Percentiles rank a stretch among this genome's conserved stretches.
Conservation (phyloP, 2,329 filamentous ascomycete species). For the Apiospora koreana region DNA sequence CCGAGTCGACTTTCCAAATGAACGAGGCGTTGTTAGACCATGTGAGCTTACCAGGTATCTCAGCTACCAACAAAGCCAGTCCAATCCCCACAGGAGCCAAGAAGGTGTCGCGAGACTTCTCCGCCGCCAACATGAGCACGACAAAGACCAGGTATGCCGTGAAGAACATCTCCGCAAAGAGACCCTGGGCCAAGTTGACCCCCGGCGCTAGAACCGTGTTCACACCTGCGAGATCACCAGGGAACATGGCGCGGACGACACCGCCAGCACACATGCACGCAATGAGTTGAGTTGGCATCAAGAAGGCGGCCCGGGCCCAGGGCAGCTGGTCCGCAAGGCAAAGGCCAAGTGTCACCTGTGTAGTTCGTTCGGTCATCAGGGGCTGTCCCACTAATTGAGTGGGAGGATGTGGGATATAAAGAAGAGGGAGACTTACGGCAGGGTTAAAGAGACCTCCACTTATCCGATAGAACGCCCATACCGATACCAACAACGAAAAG, state of each 20-base stretch:
- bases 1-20: neutral
- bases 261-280: slow-evolving; percentile 56
- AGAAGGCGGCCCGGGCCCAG: slow-evolving; percentile 44
- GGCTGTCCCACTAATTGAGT: neutral
- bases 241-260: slow-evolving; percentile 55
- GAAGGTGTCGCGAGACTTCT: slow-evolving; percentile 68
- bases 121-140: slow-evolving; percentile 64
- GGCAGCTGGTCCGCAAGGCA: slow-evolving; percentile 50
- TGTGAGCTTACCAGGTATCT: slow-evolving; percentile 35
- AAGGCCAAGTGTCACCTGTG: slow-evolving; percentile 50
- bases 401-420: neutral
- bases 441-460: slow-evolving; percentile 44
- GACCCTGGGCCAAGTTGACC: slow-evolving; percentile 46
- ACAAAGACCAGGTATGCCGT: slow-evolving; percentile 60
- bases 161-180: slow-evolving; percentile 64
- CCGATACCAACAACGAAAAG: slow-evolving; percentile 46
- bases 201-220: slow-evolving; percentile 25
- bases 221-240: slow-evolving; percentile 40
- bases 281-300: slow-evolving; percentile 54
- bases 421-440: slow-evolving; percentile 27
- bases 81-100: slow-evolving; percentile 69
- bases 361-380: neutral
- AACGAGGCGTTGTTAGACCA: neutral
- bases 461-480: slow-evolving; percentile 52
- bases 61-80: slow-evolving; percentile 59